Conservation (phyloP, 495 filamentous ascomycete species). For the Penicillium steckii region DNA sequence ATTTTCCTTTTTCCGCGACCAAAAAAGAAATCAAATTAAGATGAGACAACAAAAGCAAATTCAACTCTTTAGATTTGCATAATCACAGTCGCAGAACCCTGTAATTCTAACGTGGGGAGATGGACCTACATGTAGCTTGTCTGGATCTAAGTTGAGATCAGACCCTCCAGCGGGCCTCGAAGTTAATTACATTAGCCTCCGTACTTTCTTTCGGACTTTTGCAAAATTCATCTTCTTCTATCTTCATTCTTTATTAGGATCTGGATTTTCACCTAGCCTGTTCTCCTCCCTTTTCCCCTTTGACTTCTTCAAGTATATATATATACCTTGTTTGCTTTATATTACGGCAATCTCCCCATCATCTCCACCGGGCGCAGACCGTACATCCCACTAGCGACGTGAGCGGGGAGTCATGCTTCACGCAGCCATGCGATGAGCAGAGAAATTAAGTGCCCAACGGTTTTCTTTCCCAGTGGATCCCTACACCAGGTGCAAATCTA, state of each 20-base stretch:
- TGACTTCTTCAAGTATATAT: no score
- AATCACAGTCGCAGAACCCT: no score
- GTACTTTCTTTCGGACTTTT: slow-evolving; percentile 1
- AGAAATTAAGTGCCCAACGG: slow-evolving; percentile 3
- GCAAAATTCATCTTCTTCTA: not conserved
- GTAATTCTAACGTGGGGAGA: no score
- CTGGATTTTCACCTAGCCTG: no score
- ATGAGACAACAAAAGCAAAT: no score
- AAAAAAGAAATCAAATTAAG: no score
- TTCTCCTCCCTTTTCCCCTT: not conserved
- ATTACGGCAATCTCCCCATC: not conserved
- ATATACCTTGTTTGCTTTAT: no score
- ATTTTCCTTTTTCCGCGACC: no score
- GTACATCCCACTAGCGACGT: slow-evolving; percentile 13
- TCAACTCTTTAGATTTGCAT: no score
- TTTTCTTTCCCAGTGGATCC: not conserved
- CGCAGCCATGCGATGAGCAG: slow-evolving; percentile 2
- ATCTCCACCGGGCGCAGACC: slow-evolving; percentile 10
- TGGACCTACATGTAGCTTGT: not conserved
- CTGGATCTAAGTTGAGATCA: not conserved
- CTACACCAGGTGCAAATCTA: no score
- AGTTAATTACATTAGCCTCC: not conserved
- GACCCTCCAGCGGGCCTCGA: not conserved
- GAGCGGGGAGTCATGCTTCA: slow-evolving; percentile 15
- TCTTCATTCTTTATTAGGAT: no score